phyloP scores from a whole-genome alignment of 169 alveolate species.

The Eimeria acervulina region DNA sequence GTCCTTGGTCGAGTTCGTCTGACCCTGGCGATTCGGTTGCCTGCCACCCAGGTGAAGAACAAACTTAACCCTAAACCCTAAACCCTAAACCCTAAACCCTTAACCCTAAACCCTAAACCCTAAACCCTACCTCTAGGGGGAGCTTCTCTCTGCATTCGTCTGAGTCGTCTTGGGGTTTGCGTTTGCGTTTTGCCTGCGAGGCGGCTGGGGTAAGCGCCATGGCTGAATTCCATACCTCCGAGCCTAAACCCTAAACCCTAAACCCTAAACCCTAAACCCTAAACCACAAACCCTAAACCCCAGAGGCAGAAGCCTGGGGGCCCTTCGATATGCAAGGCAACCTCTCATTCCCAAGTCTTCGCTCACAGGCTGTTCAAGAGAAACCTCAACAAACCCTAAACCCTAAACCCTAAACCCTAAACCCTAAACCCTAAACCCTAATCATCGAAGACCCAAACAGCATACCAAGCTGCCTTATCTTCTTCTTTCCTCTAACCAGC shows the following conservation, averaged over 20 bases:
- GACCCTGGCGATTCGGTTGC: no score
- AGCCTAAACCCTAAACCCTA: slow-evolving; percentile 9
- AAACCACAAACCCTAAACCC: no score
- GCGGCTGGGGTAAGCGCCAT: slow-evolving; percentile 15
- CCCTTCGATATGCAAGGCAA: background rate
- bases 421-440: slow-evolving; percentile 11
- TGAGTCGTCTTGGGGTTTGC: background rate
- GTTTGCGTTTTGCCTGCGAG: slow-evolving; percentile 16
- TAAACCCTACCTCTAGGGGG: slow-evolving; percentile 18
- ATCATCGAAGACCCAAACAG: background rate
- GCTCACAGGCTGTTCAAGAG: background rate
- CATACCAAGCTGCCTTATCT: background rate
- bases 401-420: background rate
- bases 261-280: slow-evolving; percentile 33
- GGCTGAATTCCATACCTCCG: background rate
- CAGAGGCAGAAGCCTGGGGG: slow-evolving; percentile 28
- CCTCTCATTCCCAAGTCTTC: background rate
- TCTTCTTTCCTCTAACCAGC: background rate
- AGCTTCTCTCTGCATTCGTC: background rate
- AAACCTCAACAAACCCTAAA: slow-evolving; percentile 24
- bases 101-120: slow-evolving; percentile 28
- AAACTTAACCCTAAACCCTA: no score
- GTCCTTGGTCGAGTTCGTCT: no score
- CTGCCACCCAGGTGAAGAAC: no score
- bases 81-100: slow-evolving; percentile 23